A percentile compares a stretch with the other conserved stretches of the same genome.
These are phyloP conservation scores for Sporothrix inflata DNA, from an alignment of 2,329 filamentous ascomycete species.

Conservation along the genomic window DNA sequence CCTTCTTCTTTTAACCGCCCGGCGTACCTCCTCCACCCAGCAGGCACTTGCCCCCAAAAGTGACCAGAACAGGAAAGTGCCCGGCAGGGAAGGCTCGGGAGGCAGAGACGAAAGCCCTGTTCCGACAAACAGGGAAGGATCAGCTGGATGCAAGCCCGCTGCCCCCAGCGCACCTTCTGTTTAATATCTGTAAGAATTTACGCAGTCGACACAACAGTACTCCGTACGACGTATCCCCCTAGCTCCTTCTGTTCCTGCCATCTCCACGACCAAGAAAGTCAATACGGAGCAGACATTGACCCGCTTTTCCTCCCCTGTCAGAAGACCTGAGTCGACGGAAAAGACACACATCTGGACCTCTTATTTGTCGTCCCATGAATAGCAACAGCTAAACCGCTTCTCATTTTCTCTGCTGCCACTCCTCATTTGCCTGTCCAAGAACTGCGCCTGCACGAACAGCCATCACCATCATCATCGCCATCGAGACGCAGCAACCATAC, in stretches of 20 bases:
- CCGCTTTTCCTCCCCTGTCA: slow-evolving; percentile 20
- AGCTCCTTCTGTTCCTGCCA: slow-evolving; percentile 11
- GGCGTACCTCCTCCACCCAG: background rate
- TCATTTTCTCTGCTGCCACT: background rate
- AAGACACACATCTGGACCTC: background rate
- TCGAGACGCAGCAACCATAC: background rate
- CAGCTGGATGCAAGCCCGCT: background rate
- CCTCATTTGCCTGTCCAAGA: background rate
- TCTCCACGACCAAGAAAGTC: slow-evolving; percentile 1
- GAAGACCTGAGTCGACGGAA: background rate
- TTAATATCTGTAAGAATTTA: background rate
- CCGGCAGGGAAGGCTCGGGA: background rate
- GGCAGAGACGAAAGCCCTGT: background rate
- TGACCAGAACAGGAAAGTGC: background rate
- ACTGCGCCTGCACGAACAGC: background rate
- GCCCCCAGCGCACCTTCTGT: background rate
- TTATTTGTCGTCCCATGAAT: slow-evolving; percentile 5
- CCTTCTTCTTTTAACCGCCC: background rate
- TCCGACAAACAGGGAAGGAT: background rate
- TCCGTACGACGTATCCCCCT: background rate
- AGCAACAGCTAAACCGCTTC: background rate
- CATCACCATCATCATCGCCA: background rate
- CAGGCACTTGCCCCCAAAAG: background rate
- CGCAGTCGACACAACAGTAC: background rate
- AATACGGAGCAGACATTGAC: background rate